Base-by-base conservation (phyloP, 2,329 filamentous ascomycete genomes). In the Aspergillus calidoustus region DNA sequence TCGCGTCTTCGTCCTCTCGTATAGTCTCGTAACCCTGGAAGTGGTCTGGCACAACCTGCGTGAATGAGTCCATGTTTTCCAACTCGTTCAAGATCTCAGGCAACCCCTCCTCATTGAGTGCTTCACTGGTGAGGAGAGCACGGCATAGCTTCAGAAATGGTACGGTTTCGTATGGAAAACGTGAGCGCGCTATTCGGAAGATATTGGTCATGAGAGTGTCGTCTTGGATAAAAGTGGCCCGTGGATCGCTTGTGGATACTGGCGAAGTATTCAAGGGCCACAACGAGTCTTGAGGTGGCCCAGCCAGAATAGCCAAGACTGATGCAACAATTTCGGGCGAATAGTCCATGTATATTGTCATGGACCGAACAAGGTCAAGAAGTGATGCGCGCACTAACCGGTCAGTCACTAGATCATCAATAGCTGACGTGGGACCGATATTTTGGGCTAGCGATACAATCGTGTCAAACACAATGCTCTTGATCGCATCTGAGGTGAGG, bases 91-190 rank as follows among this genome's bases (percentile, higher is more conserved):
- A 77, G 9, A 93, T 82, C 47, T 83, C 67, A 68, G 81, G 76
- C 71, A 84, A 64, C 64, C 87, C 79, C 51, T 82, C 80, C 19
- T 79, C 76, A 52, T 77, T 77, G 23, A 80, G 72, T 31, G 78
- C 71, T 41, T 80, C 75, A 23, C 77, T 80, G 61, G 77, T 77
- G 7, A 84, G 85, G 17, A 96, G 78, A 44, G 85, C 86, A 59
- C 87, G 88, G 72, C 88, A 90, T 44, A 96, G 80, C 57, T 85
- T 87, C 63, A 96, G 78, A 69, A 97, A 92, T 0, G 93, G 92
- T 3, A 88, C 77, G 51, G 91, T 89, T 77, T 97, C 94, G 75
- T 91, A 94, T 0, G 94, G 94, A 72, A 93, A 97, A 59, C 94
- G 88, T 63, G 86, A 85, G 48, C 89, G 84, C 7, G 93, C 88